These are phyloP conservation scores for Glycyrrhiza uralensis DNA, from an alignment of 306 rosid genomes.

Conservation along the genomic window DNA sequence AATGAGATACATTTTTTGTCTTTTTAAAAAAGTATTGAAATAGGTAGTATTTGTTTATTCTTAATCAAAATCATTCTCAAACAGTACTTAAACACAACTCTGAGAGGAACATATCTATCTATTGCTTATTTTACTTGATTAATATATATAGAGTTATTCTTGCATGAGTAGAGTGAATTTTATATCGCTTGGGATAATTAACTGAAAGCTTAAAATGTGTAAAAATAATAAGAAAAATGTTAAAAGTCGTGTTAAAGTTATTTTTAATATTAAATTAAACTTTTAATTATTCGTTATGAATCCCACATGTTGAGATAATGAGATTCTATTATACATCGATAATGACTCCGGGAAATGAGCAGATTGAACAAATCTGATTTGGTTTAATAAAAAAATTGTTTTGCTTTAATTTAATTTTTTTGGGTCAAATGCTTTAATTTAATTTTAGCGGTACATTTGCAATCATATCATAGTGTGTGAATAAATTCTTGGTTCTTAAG, in stretches of 20 bases:
- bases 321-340: not conserved
- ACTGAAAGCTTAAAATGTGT: not conserved
- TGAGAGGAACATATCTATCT: not conserved
- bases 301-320: no score
- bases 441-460: not conserved
- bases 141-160: no score
- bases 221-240: not conserved
- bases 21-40: not conserved
- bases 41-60: not conserved
- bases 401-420: no score
- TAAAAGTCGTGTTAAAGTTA: not conserved
- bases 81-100: not conserved
- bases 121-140: no score
- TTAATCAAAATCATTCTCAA: not conserved
- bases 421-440: no score
- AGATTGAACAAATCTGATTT: not conserved
- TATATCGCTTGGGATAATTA: no score
- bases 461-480: not conserved
- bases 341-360: not conserved
- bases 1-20: not conserved
- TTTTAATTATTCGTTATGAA: no score
- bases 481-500: conserved; percentile 11
- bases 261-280: not conserved
- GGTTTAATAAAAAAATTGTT: no score
- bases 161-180: no score